A percentile compares a stretch with the other conserved stretches of the same genome.
Conservation (phyloP, 352 stramenopile genomes). For the Halophytophthora batemanensis region DNA sequence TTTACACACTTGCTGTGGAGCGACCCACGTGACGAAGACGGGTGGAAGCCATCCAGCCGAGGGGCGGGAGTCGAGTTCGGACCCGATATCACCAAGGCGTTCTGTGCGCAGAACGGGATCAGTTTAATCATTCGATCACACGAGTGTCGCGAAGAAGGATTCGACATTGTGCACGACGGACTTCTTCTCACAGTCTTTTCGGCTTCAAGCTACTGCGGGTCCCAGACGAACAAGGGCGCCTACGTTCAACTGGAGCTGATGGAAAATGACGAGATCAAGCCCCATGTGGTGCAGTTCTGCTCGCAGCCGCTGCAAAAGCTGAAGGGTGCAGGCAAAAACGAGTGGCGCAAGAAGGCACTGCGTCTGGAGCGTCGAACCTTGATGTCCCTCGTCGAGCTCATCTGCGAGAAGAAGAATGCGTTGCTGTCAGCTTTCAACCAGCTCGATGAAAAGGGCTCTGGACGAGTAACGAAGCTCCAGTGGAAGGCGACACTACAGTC, state of each 20-base stretch:
- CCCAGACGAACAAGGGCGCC: constrained; percentile 88
- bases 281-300: constrained; percentile 91
- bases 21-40: constrained; percentile 74
- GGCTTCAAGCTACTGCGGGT: constrained; percentile 90
- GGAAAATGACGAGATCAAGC: constrained; percentile 79
- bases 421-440: constrained; percentile 50
- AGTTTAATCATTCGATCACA: constrained; percentile 93
- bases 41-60: constrained; percentile 62
- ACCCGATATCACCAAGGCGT: constrained; percentile 89
- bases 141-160: constrained; percentile 91
- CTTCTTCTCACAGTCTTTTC: constrained; percentile 90
- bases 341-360: constrained; percentile 77
- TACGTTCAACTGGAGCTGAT: constrained; percentile 68
- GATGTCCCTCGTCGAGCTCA: constrained; percentile 76
- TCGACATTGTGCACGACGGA: constrained; percentile 84
- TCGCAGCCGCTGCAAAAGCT: constrained; percentile 82
- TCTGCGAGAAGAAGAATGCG: constrained; percentile 75
- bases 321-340: constrained; percentile 56
- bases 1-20: constrained; percentile 93
- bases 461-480: constrained; percentile 57
- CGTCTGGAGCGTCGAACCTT: constrained; percentile 68
- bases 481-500: constrained; percentile 62
- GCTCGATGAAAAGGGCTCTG: constrained; percentile 30
- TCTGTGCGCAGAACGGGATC: constrained; percentile 84
- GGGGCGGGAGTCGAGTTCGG: constrained; percentile 93